These are phyloP conservation scores for Podospora pseudocomata DNA, from an alignment of 495 filamentous ascomycete genomes.

Conservation along the genomic window DNA sequence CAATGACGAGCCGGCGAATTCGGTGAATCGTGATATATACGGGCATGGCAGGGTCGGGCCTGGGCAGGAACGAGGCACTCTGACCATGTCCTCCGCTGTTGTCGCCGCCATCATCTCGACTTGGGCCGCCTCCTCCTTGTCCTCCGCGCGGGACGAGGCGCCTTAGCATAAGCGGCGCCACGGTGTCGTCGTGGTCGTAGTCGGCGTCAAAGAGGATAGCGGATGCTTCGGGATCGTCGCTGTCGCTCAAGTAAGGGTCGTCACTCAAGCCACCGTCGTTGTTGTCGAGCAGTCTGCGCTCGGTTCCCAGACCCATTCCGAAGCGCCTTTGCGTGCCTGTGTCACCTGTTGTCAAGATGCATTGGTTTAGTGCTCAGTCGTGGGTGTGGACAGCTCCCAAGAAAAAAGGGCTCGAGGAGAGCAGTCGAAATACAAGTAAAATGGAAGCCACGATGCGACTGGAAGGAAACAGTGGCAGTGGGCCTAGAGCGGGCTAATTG, in stretches of 20 bases:
- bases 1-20: conserved; percentile 31
- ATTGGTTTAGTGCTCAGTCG: neutral
- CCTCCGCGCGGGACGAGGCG: conserved; percentile 14
- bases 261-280: conserved; percentile 18
- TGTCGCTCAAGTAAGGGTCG: conserved; percentile 14
- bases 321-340: neutral
- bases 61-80: conserved; percentile 12
- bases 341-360: neutral
- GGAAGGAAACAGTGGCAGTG: neutral
- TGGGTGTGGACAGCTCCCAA: neutral
- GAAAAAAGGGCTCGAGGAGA: neutral
- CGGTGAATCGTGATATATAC: conserved; percentile 49
- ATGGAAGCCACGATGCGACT: conserved; percentile 6
- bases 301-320: conserved; percentile 9
- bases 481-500: neutral
- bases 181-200: conserved; percentile 14
- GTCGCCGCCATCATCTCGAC: conserved; percentile 12
- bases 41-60: conserved; percentile 25
- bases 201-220: conserved; percentile 16
- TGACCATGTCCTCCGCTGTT: neutral
- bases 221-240: conserved; percentile 26
- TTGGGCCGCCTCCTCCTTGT: neutral
- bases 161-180: conserved; percentile 22
- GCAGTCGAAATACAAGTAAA: neutral
- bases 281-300: conserved; percentile 8